Percentiles rank a stretch among this genome's conserved stretches.
Evolutionary conservation across 2,329 filamentous ascomycete species (phyloP).

Genomic region (Exophiala alcalophila): DNA sequence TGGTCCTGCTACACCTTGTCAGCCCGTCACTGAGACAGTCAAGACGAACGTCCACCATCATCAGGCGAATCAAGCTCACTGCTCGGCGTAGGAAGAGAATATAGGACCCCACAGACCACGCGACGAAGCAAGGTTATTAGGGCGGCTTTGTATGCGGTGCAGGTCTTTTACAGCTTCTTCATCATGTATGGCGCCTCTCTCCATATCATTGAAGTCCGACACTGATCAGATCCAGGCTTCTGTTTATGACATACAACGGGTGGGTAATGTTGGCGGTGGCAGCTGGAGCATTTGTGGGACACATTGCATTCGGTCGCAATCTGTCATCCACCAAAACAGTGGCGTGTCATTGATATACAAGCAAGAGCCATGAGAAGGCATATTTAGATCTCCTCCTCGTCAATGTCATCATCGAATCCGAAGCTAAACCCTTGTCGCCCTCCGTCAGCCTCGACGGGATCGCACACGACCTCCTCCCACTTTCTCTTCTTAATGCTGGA

Average conservation of each 20-base stretch:
- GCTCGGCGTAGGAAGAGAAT: constrained; percentile 69
- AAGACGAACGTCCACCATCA: constrained; percentile 24
- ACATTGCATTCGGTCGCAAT: constrained; percentile 72
- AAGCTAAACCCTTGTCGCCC: constrained; percentile 60
- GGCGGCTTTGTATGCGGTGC: constrained; percentile 78
- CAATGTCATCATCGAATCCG: constrained; percentile 59
- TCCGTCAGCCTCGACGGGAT: constrained; percentile 41
- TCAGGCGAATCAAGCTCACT: constrained; percentile 61
- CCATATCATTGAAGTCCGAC: not conserved
- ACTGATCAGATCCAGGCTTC: constrained; percentile 60
- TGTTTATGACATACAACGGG: constrained; percentile 99
- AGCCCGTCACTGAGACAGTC: constrained; percentile 23
- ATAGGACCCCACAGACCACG: constrained; percentile 58
- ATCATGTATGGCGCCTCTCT: constrained; percentile 69
- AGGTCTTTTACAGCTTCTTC: constrained; percentile 99
- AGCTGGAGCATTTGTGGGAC: constrained; percentile 84
- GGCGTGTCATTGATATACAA: constrained; percentile 71
- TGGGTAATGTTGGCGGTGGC: constrained; percentile 94
- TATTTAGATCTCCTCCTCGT: constrained; percentile 42
- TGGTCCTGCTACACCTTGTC: constrained; percentile 4
- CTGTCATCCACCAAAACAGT: constrained; percentile 76
- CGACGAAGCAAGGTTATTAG: constrained; percentile 74
- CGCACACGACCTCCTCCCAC: constrained; percentile 76
- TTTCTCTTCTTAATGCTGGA: constrained; percentile 66
- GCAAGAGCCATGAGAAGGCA: not conserved